phyloP scores from a whole-genome alignment of 768 basidiomycete genomes.

The Piloderma croceum region DNA sequence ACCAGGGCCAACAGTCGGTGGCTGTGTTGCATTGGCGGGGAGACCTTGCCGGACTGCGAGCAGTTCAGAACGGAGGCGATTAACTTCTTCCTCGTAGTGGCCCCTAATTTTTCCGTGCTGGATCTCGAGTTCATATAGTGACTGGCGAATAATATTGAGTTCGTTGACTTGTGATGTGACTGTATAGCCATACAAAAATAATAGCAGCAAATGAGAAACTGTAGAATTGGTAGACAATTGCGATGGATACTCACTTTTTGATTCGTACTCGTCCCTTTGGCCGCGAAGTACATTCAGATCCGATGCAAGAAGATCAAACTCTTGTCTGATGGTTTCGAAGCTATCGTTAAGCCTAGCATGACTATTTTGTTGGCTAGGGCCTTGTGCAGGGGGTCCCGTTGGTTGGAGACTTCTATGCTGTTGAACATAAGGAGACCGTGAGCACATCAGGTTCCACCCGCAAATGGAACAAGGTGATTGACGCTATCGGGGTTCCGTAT shows the following conservation, averaged over 20 bases:
- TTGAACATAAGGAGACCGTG: too few relatives aligned
- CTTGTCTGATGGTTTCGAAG: slow-evolving; percentile 75
- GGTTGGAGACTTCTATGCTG: slow-evolving; percentile 55
- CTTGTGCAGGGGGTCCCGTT: slow-evolving; percentile 39
- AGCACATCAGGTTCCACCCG: too few relatives aligned
- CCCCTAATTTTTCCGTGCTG: slow-evolving; percentile 82
- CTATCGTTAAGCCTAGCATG: slow-evolving; percentile 62
- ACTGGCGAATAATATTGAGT: slow-evolving; percentile 81
- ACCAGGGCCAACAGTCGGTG: slow-evolving; percentile 31
- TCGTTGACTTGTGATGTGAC: slow-evolving; percentile 84
- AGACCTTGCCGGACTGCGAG: slow-evolving; percentile 42
- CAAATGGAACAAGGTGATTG: too few relatives aligned
- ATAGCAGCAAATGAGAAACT: slow-evolving; percentile 12
- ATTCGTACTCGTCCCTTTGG: slow-evolving; percentile 87
- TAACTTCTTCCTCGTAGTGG: slow-evolving; percentile 83
- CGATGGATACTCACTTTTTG: slow-evolving; percentile 57
- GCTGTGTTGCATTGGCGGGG: slow-evolving; percentile 22
- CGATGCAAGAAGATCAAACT: slow-evolving; percentile 70
- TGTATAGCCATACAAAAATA: slow-evolving; percentile 22
- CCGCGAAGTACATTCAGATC: slow-evolving; percentile 64
- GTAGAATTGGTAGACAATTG: slow-evolving; percentile 2
- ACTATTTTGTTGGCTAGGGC: slow-evolving; percentile 31
- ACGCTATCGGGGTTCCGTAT: too few relatives aligned
- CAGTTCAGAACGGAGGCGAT: slow-evolving; percentile 63
- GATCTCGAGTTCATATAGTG: slow-evolving; percentile 86